Conservation (phyloP, 768 basidiomycete genomes). For the Collybiopsis confluens region DNA sequence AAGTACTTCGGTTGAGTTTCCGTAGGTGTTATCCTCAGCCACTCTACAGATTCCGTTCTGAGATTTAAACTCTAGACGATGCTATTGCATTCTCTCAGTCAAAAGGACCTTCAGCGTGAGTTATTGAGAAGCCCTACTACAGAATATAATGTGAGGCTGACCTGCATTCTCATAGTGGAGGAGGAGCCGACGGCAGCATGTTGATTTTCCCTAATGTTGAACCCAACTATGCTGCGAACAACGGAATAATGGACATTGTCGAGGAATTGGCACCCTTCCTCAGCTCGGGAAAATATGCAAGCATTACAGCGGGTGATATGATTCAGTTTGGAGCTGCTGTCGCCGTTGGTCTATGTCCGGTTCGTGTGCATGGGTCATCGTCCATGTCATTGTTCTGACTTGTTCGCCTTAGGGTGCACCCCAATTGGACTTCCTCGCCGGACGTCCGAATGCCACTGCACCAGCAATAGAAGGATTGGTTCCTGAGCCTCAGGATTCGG, state of each 20-base stretch:
- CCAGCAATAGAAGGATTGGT: constrained; percentile 26
- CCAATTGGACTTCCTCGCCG: constrained; percentile 31
- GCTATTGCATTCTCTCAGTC: constrained; percentile 13
- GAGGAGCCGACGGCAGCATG: constrained; percentile 28
- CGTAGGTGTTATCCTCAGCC: constrained; percentile 13
- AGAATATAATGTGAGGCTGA: too few relatives aligned
- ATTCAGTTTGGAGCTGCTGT: constrained; percentile 33
- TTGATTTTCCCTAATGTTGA: constrained; percentile 23
- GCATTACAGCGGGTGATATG: neutral
- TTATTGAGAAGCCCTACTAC: neutral
- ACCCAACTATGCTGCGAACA: constrained; percentile 13
- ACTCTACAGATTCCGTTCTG: neutral
- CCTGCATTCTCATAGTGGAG: constrained; percentile 14
- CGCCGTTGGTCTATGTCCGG: constrained; percentile 32
- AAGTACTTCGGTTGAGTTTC: constrained; percentile 23
- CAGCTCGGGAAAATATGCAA: neutral
- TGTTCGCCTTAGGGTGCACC: constrained; percentile 22
- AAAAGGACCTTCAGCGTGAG: constrained; percentile 1
- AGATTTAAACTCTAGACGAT: constrained; percentile 21
- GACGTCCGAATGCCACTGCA: constrained; percentile 24
- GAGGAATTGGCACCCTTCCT: constrained; percentile 10
- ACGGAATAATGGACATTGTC: constrained; percentile 15
- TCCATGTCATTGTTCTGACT: neutral
- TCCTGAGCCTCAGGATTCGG: constrained; percentile 30
- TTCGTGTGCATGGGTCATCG: constrained; percentile 13